Conservation (phyloP, 257 asterid genomes). For the Capsicum chinense region DNA sequence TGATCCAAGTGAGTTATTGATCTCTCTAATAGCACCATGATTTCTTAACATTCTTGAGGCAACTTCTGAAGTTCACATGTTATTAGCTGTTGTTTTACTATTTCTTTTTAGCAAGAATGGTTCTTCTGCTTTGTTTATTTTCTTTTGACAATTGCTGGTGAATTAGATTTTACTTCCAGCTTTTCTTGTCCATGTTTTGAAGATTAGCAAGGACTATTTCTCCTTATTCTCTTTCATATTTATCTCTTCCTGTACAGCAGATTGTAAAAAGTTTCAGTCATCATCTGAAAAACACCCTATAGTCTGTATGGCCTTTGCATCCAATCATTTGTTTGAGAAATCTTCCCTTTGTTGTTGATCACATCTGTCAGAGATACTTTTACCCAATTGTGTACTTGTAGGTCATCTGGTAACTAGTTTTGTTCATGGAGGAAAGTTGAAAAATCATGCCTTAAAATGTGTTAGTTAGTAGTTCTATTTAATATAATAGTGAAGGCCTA, state of each 20-base stretch:
- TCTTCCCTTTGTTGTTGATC: background rate
- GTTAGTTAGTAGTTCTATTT: background rate
- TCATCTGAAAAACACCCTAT: background rate
- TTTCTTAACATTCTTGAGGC: background rate
- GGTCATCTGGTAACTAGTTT: background rate
- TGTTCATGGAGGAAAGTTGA: background rate
- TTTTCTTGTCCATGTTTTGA: background rate
- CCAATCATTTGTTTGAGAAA: background rate
- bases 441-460: background rate
- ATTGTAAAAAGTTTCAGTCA: background rate
- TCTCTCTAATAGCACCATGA: constrained; percentile 24
- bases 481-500: background rate
- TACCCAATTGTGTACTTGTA: background rate
- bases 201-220: background rate
- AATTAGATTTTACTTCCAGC: background rate
- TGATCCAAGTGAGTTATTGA: constrained; percentile 69
- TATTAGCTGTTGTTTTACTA: background rate
- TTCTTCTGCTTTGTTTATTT: constrained; percentile 1
- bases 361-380: background rate
- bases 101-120: background rate
- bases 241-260: background rate
- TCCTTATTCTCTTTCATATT: background rate
- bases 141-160: background rate
- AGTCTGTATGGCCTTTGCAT: background rate
- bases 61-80: constrained; percentile 26